These are phyloP conservation scores for Cryptococcus jaspeensis DNA, from an alignment of 1,284 basidiomycete genomes.

Conservation along the genomic window DNA sequence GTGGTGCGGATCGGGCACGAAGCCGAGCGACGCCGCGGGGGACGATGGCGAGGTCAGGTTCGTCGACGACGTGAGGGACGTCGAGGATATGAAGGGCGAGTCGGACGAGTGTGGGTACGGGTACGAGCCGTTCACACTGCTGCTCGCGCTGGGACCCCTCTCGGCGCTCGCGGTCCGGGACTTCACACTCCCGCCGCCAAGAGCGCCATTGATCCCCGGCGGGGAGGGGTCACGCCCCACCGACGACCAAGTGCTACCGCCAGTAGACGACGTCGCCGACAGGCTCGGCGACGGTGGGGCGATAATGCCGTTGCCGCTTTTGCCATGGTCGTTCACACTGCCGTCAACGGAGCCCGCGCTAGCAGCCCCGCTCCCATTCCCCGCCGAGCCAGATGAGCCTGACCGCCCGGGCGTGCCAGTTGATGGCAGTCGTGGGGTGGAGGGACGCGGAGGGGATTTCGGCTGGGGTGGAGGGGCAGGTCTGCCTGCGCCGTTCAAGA, in stretches of 20 bases:
- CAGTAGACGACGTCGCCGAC: too few relatives aligned
- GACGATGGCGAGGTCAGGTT: not conserved
- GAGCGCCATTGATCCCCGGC: too few relatives aligned
- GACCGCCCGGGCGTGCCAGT: not conserved
- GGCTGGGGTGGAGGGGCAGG: not conserved
- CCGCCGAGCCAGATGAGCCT: not conserved
- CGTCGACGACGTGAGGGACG: conserved; percentile 9
- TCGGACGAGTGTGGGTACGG: conserved; percentile 1
- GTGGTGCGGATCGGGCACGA: not conserved
- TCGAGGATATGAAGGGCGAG: conserved; percentile 1
- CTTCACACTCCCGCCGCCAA: too few relatives aligned
- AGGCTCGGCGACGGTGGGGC: not conserved
- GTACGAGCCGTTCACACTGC: too few relatives aligned
- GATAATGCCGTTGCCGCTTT: not conserved
- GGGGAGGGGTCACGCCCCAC: too few relatives aligned
- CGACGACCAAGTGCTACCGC: too few relatives aligned
- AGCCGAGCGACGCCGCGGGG: conserved; percentile 1
- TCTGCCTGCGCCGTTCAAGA: conserved; percentile 24
- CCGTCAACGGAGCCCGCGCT: not conserved
- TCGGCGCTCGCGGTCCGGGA: too few relatives aligned
- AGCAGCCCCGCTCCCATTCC: too few relatives aligned
- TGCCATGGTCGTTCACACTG: not conserved
- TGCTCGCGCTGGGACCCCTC: too few relatives aligned
- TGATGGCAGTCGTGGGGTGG: conserved; percentile 4
- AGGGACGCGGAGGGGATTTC: not conserved